These are phyloP conservation scores for Peronosclerospora sorghi DNA, from an alignment of 352 stramenopile species.

Conservation along the genomic window DNA sequence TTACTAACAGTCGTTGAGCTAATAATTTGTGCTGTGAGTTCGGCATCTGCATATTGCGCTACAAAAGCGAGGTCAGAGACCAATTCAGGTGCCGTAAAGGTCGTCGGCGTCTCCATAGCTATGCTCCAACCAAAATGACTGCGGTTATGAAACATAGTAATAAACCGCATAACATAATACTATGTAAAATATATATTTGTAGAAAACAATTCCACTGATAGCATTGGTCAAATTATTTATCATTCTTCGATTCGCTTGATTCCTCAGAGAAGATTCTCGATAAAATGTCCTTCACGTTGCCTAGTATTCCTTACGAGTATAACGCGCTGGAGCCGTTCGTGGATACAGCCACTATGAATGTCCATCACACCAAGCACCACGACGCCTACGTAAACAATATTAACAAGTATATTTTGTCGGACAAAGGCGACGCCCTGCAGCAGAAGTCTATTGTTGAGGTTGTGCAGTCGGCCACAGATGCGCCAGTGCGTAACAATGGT, in stretches of 20 bases:
- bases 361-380: constrained; percentile 90
- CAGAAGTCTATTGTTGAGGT: constrained; percentile 79
- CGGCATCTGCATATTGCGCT: constrained; percentile 38
- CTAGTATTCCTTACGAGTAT: constrained; percentile 78
- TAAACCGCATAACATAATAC: neutral
- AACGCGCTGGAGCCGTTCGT: constrained; percentile 84
- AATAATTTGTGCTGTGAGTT: constrained; percentile 37
- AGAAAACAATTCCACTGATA: too few relatives aligned
- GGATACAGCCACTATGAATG: constrained; percentile 84
- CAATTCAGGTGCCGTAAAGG: neutral
- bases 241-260: constrained; percentile 1
- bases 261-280: neutral
- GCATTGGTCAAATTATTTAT: too few relatives aligned
- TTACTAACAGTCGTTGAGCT: constrained; percentile 13
- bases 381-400: constrained; percentile 86
- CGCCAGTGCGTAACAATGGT: constrained; percentile 75
- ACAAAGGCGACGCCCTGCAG: constrained; percentile 56
- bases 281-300: constrained; percentile 69
- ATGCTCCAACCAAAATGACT: constrained; percentile 22
- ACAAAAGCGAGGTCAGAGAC: constrained; percentile 41
- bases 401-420: constrained; percentile 77
- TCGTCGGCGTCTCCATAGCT: constrained; percentile 8
- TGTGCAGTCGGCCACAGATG: constrained; percentile 58
- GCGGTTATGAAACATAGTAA: neutral
- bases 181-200: too few relatives aligned